Conservation (phyloP, 352 stramenopile genomes). For the Phytophthora fragariae region DNA sequence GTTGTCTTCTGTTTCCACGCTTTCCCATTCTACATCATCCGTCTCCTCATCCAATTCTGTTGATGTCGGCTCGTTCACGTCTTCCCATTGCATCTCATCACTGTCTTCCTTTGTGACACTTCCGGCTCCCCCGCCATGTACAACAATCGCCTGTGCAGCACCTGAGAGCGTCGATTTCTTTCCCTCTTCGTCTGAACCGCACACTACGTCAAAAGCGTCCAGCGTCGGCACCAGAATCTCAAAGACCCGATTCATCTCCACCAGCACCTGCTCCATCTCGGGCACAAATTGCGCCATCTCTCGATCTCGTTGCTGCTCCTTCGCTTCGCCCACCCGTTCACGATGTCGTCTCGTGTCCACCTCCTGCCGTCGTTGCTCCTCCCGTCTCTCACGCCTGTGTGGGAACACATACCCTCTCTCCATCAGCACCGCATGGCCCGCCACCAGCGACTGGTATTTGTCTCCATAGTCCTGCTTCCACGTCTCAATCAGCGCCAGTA, state of each 20-base stretch:
- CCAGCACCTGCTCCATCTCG: constrained; percentile 72
- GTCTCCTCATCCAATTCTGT: constrained; percentile 10
- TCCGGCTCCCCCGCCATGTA: background rate
- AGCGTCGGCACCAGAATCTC: constrained; percentile 80
- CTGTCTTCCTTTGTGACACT: background rate
- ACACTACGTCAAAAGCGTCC: constrained; percentile 58
- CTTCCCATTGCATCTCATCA: constrained; percentile 38
- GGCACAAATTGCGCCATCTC: constrained; percentile 62
- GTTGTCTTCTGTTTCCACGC: constrained; percentile 21
- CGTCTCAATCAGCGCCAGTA: constrained; percentile 63
- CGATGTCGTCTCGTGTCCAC: constrained; percentile 21
- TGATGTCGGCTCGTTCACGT: constrained; percentile 13
- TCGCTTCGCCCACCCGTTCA: constrained; percentile 33
- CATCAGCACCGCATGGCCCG: constrained; percentile 54
- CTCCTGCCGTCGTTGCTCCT: constrained; percentile 28
- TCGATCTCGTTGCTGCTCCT: constrained; percentile 39
- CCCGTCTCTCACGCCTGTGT: constrained; percentile 29
- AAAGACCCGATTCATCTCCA: constrained; percentile 81
- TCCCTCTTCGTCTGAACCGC: constrained; percentile 9
- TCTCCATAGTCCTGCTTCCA: constrained; percentile 72
- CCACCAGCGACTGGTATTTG: constrained; percentile 62
- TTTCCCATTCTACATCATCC: constrained; percentile 35
- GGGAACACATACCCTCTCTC: constrained; percentile 69
- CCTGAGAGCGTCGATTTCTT: background rate
- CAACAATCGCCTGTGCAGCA: background rate